Evolutionary conservation across 2,329 filamentous ascomycete genomes (phyloP).

Genomic region (Fusarium pseudoanthophilum): DNA sequence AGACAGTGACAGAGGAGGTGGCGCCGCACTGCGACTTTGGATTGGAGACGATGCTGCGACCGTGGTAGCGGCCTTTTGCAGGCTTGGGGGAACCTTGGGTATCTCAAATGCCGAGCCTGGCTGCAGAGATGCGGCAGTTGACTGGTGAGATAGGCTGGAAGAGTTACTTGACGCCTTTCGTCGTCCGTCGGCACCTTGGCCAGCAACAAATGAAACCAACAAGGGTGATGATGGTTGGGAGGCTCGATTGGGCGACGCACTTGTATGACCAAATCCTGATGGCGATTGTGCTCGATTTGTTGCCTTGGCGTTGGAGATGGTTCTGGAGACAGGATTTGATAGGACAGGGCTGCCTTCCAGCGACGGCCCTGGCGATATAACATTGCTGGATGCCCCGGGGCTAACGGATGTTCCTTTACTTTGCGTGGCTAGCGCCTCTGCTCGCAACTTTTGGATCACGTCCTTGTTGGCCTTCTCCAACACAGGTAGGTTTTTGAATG

Average conservation of each 20-base stretch:
- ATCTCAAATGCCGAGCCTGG: constrained; percentile 78
- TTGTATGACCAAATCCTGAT: constrained; percentile 80
- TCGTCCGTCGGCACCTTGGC: constrained; percentile 78
- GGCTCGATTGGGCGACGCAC: constrained; percentile 85
- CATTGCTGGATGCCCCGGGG: constrained; percentile 54
- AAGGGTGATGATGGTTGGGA: constrained; percentile 78
- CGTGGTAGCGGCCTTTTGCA: constrained; percentile 70
- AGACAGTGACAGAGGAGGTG: constrained; percentile 63
- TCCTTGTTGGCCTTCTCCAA: constrained; percentile 99
- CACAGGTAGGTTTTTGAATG: constrained; percentile 96
- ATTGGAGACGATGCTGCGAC: constrained; percentile 66
- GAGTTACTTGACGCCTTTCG: constrained; percentile 93
- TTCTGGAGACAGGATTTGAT: constrained; percentile 82
- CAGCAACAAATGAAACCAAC: constrained; percentile 95
- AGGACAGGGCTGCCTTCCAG: constrained; percentile 88
- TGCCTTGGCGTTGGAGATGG: constrained; percentile 83
- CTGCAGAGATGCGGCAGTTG: constrained; percentile 68
- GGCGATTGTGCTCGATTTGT: constrained; percentile 86
- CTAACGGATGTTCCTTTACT: constrained; percentile 62
- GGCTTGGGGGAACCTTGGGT: constrained; percentile 68
- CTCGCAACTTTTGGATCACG: constrained; percentile 93
- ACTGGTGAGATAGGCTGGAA: constrained; percentile 84
- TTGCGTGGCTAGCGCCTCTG: constrained; percentile 82
- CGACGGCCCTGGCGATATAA: constrained; percentile 71
- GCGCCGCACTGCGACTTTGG: constrained; percentile 64